Evolutionary conservation across 2,329 filamentous ascomycete species (phyloP).

Genomic region (Aspergillus ochraceoroseus): DNA sequence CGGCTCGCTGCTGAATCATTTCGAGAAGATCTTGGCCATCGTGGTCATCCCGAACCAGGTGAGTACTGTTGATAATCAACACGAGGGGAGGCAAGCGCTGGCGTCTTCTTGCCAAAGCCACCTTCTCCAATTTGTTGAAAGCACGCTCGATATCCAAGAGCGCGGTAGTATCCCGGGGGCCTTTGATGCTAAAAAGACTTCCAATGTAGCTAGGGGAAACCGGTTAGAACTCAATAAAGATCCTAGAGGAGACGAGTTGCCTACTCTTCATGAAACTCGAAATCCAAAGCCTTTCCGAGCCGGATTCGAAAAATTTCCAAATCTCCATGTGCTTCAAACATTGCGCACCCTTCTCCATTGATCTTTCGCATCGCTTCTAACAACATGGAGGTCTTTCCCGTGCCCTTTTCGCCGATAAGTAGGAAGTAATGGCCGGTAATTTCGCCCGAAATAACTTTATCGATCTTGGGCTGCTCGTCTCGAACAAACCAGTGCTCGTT

Average conservation of each 20-base stretch:
- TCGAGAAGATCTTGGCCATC: slow-evolving; percentile 91
- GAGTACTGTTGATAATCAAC: slow-evolving; percentile 91
- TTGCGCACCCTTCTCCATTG: slow-evolving; percentile 80
- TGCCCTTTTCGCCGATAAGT: slow-evolving; percentile 90
- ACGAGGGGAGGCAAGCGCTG: slow-evolving; percentile 65
- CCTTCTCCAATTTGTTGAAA: slow-evolving; percentile 96
- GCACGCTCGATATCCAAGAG: slow-evolving; percentile 92
- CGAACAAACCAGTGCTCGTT: slow-evolving; percentile 74
- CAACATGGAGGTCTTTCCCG: slow-evolving; percentile 94
- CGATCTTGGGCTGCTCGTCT: slow-evolving; percentile 73
- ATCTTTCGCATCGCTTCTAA: slow-evolving; percentile 92
- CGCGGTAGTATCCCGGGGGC: slow-evolving; percentile 85
- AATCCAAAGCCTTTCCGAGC: slow-evolving; percentile 89
- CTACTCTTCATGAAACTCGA: slow-evolving; percentile 96
- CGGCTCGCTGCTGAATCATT: slow-evolving; percentile 88
- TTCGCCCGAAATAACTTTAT: slow-evolving; percentile 72
- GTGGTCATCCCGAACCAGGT: slow-evolving; percentile 84
- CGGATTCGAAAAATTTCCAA: slow-evolving; percentile 91
- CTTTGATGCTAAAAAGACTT: slow-evolving; percentile 88
- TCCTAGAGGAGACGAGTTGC: slow-evolving; percentile 7
- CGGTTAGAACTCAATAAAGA: slow-evolving; percentile 13
- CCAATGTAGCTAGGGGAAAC: slow-evolving; percentile 58
- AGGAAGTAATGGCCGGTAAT: slow-evolving; percentile 81
- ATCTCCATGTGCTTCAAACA: slow-evolving; percentile 95
- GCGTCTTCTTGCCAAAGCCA: slow-evolving; percentile 64